These are phyloP conservation scores for Trichophyton simii DNA, from an alignment of 2,329 filamentous ascomycete genomes.

Conservation along the genomic window DNA sequence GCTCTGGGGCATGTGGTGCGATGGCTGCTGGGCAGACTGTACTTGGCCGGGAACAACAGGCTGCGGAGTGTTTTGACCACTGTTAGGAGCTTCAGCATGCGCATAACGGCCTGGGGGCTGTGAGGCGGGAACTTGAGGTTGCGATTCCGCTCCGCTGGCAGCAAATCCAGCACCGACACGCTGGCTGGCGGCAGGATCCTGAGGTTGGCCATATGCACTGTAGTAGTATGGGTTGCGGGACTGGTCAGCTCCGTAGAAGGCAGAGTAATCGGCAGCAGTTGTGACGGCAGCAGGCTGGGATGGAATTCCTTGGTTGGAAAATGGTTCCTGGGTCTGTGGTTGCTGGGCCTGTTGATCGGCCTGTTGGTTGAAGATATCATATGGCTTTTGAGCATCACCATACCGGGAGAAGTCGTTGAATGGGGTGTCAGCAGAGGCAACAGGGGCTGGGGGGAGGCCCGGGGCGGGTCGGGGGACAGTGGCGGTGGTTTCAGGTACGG, in stretches of 20 bases:
- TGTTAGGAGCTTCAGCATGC: constrained; percentile 58
- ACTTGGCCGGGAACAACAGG: constrained; percentile 51
- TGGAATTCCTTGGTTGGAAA: constrained; percentile 44
- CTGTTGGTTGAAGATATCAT: constrained; percentile 77
- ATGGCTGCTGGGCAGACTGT: constrained; percentile 42
- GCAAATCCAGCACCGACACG: constrained; percentile 70
- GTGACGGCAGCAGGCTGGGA: constrained; percentile 44
- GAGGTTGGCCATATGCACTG: constrained; percentile 51
- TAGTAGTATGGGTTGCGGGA: constrained; percentile 67
- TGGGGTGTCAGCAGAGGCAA: constrained; percentile 30
- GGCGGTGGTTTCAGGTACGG: constrained; percentile 31
- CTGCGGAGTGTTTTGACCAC: constrained; percentile 83
- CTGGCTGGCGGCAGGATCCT: constrained; percentile 54
- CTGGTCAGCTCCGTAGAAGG: constrained; percentile 70
- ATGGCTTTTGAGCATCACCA: constrained; percentile 59
- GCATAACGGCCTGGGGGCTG: constrained; percentile 65
- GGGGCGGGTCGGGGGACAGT: constrained; percentile 48
- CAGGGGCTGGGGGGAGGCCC: constrained; percentile 47
- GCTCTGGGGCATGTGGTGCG: constrained; percentile 39
- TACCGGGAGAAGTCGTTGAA: constrained; percentile 43
- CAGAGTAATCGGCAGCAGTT: constrained; percentile 62
- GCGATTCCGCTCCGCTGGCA: constrained; percentile 46
- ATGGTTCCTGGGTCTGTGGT: constrained; percentile 51
- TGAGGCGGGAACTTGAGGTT: constrained; percentile 47
- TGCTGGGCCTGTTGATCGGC: constrained; percentile 48